A percentile compares a stretch with the other conserved stretches of the same genome.
These are phyloP conservation scores for Xylaria castorea DNA, from an alignment of 495 filamentous ascomycete species.

Conservation along the genomic window DNA sequence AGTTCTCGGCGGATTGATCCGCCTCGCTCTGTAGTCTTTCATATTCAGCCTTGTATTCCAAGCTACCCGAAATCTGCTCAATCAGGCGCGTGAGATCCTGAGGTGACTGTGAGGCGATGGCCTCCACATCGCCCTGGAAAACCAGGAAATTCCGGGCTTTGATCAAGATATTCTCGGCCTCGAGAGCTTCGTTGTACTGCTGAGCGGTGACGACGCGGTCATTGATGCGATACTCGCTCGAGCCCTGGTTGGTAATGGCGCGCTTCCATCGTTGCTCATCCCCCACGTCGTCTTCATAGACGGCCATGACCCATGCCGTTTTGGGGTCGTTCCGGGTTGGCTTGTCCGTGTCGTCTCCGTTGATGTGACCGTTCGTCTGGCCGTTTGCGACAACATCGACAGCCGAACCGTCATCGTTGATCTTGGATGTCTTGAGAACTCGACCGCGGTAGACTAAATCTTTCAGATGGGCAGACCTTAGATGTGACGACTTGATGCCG, in stretches of 20 bases:
- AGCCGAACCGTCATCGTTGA: slow-evolving; percentile 83
- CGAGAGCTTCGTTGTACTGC: slow-evolving; percentile 92
- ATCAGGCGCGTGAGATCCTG: slow-evolving; percentile 94
- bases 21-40: slow-evolving; percentile 84
- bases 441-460: slow-evolving; percentile 97
- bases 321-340: slow-evolving; percentile 75
- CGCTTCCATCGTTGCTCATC: slow-evolving; percentile 97
- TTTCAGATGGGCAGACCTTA: slow-evolving; percentile 92
- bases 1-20: slow-evolving; percentile 86
- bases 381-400: slow-evolving; percentile 63
- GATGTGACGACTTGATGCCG: slow-evolving; percentile 96
- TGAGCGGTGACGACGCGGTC: slow-evolving; percentile 84
- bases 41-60: slow-evolving; percentile 96
- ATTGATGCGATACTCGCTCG: slow-evolving; percentile 97
- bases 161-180: slow-evolving; percentile 95
- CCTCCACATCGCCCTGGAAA: slow-evolving; percentile 97
- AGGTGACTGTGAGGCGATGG: slow-evolving; percentile 93
- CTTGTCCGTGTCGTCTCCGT: slow-evolving; percentile 62
- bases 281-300: slow-evolving; percentile 96
- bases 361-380: slow-evolving; percentile 58
- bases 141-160: slow-evolving; percentile 98
- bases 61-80: slow-evolving; percentile 95
- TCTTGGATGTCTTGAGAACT: slow-evolving; percentile 87
- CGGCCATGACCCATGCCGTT: slow-evolving; percentile 97
- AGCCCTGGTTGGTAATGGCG: slow-evolving; percentile 83